phyloP scores from a whole-genome alignment of 1,139 yeast species.

The Debaryomycetaceae sp. region DNA sequence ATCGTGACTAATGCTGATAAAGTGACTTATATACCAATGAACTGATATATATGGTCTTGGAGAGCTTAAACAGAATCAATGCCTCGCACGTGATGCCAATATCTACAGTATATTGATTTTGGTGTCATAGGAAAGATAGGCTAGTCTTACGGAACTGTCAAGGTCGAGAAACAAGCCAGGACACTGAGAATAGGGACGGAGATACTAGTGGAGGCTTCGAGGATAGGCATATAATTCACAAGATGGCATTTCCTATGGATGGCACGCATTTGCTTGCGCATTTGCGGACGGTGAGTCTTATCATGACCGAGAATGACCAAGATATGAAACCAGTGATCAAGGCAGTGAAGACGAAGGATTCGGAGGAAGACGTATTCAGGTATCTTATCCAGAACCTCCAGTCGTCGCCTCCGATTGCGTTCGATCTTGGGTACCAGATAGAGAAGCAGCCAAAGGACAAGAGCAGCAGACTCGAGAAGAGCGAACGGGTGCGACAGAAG shows the following conservation, averaged over 20 bases:
- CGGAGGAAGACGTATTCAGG: slow-evolving; percentile 2
- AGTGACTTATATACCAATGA: too few relatives aligned
- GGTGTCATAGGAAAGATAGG: neutral
- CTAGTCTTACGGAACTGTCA: too few relatives aligned
- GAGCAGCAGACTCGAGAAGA: neutral
- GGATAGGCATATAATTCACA: neutral
- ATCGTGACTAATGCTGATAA: too few relatives aligned
- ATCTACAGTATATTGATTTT: neutral
- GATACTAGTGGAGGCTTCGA: neutral
- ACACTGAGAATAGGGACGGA: neutral
- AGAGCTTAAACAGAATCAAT: neutral
- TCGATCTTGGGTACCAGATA: slow-evolving; percentile 23
- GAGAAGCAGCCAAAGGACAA: slow-evolving; percentile 5
- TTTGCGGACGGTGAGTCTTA: slow-evolving; percentile 28
- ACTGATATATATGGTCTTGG: neutral
- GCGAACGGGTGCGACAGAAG: neutral
- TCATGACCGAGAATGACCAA: slow-evolving; percentile 24
- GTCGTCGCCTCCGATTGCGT: slow-evolving; percentile 35
- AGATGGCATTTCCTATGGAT: slow-evolving; percentile 40
- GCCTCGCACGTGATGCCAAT: neutral
- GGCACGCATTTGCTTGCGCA: slow-evolving; percentile 27
- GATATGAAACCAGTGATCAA: slow-evolving; percentile 21
- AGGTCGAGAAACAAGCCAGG: too few relatives aligned
- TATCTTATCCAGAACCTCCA: slow-evolving; percentile 9
- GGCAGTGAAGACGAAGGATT: slow-evolving; percentile 10